Base-by-base conservation (phyloP, 129 eudicot genomes). In the Ambrosia trifida region DNA sequence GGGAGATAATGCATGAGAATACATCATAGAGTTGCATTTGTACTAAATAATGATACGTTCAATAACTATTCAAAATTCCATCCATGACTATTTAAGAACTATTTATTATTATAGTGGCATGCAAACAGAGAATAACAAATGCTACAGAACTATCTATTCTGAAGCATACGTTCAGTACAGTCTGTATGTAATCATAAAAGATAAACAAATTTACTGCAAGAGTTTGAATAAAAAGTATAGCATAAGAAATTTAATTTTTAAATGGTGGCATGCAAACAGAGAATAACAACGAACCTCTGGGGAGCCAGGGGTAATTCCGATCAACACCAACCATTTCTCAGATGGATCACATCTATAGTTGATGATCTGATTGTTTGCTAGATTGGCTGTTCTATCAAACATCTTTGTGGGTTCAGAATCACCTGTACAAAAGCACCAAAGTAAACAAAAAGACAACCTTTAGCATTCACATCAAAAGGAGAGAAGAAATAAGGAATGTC, bases 251-350 rank as follows among this genome's bases (percentile, higher is more conserved):
- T 57, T 24, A 28, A 30, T 57, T 20, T 40, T 12, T 10, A 36
- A 68, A 56, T 4, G 31, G 35, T 59, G 50, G 41, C 18, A 70
- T 33, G 53, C 30, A 63, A 36, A 56, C 24, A 43, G 64, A 72
- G 67, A 52, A 46, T 45, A 69, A 58, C 41, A 24, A 81, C 88
- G 35, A 78, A 89, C 98, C 91, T 93, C 98, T 43, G 92, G 81
- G 62, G 98, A 89, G 59, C 98, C 98, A 71, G 98, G 98, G 57
- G 98, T 85, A 66, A 93, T 93, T 45, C 98, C 98, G 76, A 93
- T 93, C 85, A 93, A 72, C 54, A 93, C 98, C 96, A 89, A 75
- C 98, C 98, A 93, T 68, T 93, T 93, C 69, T 93, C 98, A 59
- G 95, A 82, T 64, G 96, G 98, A 79, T 93, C 96, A 65, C 96